Conservation (phyloP, 2,329 filamentous ascomycete genomes). For the Calonectria pteridis region DNA sequence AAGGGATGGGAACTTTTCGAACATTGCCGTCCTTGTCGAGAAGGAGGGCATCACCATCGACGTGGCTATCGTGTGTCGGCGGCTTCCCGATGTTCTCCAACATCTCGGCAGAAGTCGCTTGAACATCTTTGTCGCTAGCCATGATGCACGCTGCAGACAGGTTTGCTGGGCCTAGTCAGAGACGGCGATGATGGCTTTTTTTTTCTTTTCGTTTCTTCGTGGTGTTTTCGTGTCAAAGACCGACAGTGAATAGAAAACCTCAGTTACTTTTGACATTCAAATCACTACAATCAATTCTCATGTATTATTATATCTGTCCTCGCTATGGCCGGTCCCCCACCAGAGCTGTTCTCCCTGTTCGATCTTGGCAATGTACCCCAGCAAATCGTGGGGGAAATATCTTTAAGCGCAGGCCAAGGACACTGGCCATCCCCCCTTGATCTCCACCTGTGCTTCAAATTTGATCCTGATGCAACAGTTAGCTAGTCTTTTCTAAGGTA, state of each 20-base stretch:
- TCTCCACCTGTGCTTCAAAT: not conserved
- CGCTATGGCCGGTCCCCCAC: not conserved
- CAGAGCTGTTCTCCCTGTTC: not conserved
- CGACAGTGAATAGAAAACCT: not conserved
- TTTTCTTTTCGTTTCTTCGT: not conserved
- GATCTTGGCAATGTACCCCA: not conserved
- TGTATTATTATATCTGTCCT: not conserved
- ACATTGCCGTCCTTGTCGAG: conserved; percentile 11
- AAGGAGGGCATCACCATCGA: conserved; percentile 6
- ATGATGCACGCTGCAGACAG: conserved; percentile 4
- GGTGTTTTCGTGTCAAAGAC: not conserved
- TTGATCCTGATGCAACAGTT: not conserved
- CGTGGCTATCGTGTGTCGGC: not conserved
- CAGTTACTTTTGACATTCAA: not conserved
- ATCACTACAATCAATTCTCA: not conserved
- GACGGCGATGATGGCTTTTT: not conserved
- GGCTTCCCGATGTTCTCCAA: conserved; percentile 14
- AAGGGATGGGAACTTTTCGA: conserved; percentile 10
- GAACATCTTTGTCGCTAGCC: not conserved
- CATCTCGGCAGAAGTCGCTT: conserved; percentile 6
- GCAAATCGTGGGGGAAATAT: not conserved
- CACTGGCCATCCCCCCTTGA: not conserved
- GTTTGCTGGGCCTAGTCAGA: not conserved
- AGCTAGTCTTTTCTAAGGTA: not conserved
- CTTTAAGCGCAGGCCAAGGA: not conserved